Percentiles rank a stretch among this genome's conserved stretches.
Conservation (phyloP, 805 yeast genomes). For the Candida sanyiensis region DNA sequence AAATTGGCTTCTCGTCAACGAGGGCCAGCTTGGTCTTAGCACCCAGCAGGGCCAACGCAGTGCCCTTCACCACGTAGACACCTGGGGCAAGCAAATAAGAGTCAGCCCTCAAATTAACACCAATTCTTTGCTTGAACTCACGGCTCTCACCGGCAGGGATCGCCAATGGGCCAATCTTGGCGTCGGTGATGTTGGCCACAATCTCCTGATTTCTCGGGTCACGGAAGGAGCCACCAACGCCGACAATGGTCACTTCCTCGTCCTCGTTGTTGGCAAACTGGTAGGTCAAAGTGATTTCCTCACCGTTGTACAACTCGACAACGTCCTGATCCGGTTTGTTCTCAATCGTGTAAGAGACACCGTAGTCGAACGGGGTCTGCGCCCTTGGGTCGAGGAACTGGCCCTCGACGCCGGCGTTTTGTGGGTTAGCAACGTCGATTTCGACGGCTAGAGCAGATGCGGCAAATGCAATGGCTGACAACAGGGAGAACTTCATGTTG, state of each 20-base stretch:
- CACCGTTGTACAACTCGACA: constrained; percentile 44
- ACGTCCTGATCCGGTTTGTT: constrained; percentile 35
- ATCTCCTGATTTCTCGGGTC: constrained; percentile 47
- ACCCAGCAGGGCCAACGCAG: constrained; percentile 47
- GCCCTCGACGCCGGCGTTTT: constrained; percentile 9
- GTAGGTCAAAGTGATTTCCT: constrained; percentile 46
- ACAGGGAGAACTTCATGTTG: constrained; percentile 18
- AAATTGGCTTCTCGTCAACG: constrained; percentile 59
- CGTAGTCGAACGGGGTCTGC: constrained; percentile 38
- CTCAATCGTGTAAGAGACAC: constrained; percentile 43
- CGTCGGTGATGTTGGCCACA: constrained; percentile 58
- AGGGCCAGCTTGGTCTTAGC: constrained; percentile 52
- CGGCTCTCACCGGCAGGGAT: constrained; percentile 45
- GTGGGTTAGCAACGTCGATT: constrained; percentile 17
- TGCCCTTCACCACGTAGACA: constrained; percentile 45
- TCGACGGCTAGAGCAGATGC: constrained; percentile 15
- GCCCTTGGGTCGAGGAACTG: constrained; percentile 21
- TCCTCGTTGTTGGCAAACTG: constrained; percentile 50
- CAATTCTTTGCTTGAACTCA: constrained; percentile 52
- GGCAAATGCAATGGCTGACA: constrained; percentile 14
- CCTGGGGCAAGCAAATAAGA: constrained; percentile 57
- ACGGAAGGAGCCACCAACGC: constrained; percentile 62
- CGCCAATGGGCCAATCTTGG: constrained; percentile 54
- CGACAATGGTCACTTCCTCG: constrained; percentile 46
- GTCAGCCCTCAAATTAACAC: constrained; percentile 51